Percentiles rank a stretch among this genome's conserved stretches.
phyloP scores from a whole-genome alignment of 305 asterid genomes.

The Solanum hybrid region DNA sequence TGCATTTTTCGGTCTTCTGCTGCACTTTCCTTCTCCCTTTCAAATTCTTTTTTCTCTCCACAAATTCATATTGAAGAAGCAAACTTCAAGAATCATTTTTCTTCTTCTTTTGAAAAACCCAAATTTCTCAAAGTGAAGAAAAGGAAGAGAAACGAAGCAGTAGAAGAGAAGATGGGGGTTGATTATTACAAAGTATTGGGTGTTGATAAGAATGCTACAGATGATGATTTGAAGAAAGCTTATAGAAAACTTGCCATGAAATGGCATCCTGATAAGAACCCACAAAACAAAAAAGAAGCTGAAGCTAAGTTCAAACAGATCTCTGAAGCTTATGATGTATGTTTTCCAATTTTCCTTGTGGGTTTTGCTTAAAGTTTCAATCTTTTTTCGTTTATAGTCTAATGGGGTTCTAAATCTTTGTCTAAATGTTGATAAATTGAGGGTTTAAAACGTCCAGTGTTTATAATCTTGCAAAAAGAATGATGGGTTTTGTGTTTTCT shows the following conservation, averaged over 20 bases:
- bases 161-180: constrained; percentile 23
- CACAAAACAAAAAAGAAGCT: constrained; percentile 31
- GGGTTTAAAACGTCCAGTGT: neutral
- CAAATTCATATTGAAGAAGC: neutral
- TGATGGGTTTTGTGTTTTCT: neutral
- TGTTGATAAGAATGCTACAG: constrained; percentile 30
- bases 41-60: neutral
- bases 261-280: constrained; percentile 40
- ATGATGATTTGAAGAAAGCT: constrained; percentile 37
- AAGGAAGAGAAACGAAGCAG: constrained; percentile 15
- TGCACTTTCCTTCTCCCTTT: neutral
- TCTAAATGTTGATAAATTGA: neutral
- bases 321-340: constrained; percentile 40
- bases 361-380: neutral
- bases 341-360: neutral
- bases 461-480: neutral
- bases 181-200: constrained; percentile 31
- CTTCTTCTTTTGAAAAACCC: neutral
- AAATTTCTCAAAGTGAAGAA: constrained; percentile 8
- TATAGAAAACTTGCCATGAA: constrained; percentile 37
- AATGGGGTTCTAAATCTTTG: neutral
- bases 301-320: constrained; percentile 40
- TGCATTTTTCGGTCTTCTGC: neutral
- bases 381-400: neutral
- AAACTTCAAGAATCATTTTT: neutral